Conservation (phyloP, 2,329 filamentous ascomycete genomes). For the Apiospora pterosperma region DNA sequence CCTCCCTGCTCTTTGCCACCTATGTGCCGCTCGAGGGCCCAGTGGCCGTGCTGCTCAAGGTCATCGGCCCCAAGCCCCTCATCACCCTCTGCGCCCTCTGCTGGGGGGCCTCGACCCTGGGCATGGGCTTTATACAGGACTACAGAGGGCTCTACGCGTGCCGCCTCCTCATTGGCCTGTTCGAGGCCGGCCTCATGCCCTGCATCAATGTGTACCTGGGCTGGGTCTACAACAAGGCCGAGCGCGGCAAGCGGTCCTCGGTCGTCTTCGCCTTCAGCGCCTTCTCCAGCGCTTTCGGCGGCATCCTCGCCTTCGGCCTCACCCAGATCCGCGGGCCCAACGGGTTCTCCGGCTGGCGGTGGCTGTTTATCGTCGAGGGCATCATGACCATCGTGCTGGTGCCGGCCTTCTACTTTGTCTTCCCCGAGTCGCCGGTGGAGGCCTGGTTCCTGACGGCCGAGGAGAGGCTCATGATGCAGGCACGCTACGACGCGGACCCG, state of each 20-base stretch:
- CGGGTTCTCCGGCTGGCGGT: conserved; percentile 57
- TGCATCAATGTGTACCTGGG: conserved; percentile 22
- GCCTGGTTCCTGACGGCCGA: too few relatives aligned
- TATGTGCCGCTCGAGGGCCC: too few relatives aligned
- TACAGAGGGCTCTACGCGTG: conserved; percentile 17
- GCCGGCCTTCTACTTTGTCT: too few relatives aligned
- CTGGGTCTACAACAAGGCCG: too few relatives aligned
- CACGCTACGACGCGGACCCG: too few relatives aligned
- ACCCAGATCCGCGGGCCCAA: conserved; percentile 65
- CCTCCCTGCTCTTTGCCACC: conserved; percentile 25
- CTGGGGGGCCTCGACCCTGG: conserved; percentile 18
- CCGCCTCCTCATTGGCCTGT: conserved; percentile 18
- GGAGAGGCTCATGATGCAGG: too few relatives aligned
- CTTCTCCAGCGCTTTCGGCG: conserved; percentile 73
- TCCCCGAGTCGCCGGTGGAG: too few relatives aligned
- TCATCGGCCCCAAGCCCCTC: too few relatives aligned
- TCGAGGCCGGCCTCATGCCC: conserved; percentile 21
- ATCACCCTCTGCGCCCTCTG: neutral
- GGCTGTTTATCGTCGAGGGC: conserved; percentile 69
- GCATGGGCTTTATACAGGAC: conserved; percentile 20
- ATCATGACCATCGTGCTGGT: conserved; percentile 59
- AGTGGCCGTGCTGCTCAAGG: too few relatives aligned
- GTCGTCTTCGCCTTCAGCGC: conserved; percentile 45
- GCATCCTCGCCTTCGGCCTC: conserved; percentile 68
- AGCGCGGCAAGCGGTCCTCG: too few relatives aligned